phyloP scores from a whole-genome alignment of 805 yeast species.

The Pichia deserticola region DNA sequence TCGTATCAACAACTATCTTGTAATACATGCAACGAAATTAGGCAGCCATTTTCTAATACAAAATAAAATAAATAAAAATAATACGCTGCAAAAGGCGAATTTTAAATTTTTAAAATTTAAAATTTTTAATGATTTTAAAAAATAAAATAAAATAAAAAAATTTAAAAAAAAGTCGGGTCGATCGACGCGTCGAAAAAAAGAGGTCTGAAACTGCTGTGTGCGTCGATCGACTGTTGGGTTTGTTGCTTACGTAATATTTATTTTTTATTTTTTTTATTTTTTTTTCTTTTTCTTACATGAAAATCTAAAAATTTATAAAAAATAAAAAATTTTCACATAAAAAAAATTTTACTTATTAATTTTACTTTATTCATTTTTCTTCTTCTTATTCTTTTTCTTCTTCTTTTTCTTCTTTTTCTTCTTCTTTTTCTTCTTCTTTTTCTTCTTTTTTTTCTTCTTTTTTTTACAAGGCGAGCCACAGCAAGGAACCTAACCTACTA shows the following conservation, averaged over 20 bases:
- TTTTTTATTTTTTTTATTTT: not conserved
- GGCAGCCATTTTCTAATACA: not conserved
- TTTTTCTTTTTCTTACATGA: not conserved
- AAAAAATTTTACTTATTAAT: not conserved
- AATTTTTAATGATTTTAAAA: too few relatives aligned
- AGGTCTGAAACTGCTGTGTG: too few relatives aligned
- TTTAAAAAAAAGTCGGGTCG: not conserved
- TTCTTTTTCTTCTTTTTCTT: not conserved
- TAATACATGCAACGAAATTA: not conserved
- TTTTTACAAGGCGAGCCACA: constrained; percentile 34
- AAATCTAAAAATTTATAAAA: too few relatives aligned
- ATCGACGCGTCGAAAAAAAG: too few relatives aligned
- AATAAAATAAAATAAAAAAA: too few relatives aligned
- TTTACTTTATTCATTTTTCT: not conserved
- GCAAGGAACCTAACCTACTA: constrained; percentile 46
- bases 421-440: not conserved
- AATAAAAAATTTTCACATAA: not conserved
- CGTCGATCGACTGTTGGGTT: too few relatives aligned
- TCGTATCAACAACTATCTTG: too few relatives aligned
- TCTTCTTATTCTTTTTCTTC: not conserved
- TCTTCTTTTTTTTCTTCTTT: not conserved
- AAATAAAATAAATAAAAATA: too few relatives aligned
- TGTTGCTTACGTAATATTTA: not conserved
- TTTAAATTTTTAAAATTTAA: too few relatives aligned
- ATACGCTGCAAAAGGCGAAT: too few relatives aligned